Conservation (phyloP, 768 basidiomycete species). For the Collybiopsis confluens region DNA sequence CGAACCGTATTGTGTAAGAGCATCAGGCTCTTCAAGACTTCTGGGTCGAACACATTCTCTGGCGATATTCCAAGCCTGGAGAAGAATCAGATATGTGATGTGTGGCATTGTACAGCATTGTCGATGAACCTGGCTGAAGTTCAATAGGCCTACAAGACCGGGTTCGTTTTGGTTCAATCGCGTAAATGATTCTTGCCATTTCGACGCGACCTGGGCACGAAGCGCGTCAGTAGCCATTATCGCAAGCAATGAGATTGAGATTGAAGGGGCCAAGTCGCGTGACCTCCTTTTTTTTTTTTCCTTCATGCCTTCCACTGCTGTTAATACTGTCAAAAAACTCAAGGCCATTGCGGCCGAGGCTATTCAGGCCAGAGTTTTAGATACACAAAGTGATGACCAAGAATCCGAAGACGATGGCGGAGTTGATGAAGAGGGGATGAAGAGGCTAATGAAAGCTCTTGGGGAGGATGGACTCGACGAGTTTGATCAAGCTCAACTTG, state of each 20-base stretch:
- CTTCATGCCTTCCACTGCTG: not conserved
- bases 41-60: slow-evolving; percentile 52
- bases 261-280: no score
- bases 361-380: not conserved
- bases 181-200: slow-evolving; percentile 71
- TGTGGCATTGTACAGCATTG: no score
- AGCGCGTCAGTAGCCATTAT: slow-evolving; percentile 58
- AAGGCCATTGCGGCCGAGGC: no score
- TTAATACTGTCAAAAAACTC: not conserved
- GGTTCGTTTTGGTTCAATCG: slow-evolving; percentile 54
- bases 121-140: slow-evolving; percentile 51
- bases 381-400: slow-evolving; percentile 9
- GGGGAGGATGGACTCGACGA: slow-evolving; percentile 68
- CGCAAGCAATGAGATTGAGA: no score
- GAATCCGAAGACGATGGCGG: slow-evolving; percentile 36
- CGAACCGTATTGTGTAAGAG: not conserved
- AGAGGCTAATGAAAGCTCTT: slow-evolving; percentile 48
- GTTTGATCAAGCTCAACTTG: slow-evolving; percentile 54
- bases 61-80: slow-evolving; percentile 58
- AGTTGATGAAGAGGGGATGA: slow-evolving; percentile 56
- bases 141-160: slow-evolving; percentile 62
- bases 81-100: not conserved
- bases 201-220: slow-evolving; percentile 59
- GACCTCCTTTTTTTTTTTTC: not conserved
- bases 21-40: slow-evolving; percentile 38